These are phyloP conservation scores for Aspergillus sp. DNA, from an alignment of 2,329 filamentous ascomycete species.

Conservation along the genomic window DNA sequence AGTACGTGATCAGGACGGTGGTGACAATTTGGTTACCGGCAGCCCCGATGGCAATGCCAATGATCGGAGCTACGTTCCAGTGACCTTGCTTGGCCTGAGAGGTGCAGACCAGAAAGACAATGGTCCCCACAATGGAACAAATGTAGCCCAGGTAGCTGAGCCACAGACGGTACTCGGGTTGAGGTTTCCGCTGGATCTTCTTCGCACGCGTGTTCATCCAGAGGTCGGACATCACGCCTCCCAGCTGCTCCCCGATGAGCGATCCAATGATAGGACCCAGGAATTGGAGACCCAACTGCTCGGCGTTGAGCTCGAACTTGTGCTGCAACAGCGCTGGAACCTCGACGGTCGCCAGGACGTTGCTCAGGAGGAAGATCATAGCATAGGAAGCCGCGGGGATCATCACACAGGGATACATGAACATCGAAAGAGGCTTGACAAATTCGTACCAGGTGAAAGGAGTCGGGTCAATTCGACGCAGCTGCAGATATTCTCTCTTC, in stretches of 20 bases:
- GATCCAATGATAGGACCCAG: slow-evolving; percentile 58
- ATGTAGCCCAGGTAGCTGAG: slow-evolving; percentile 55
- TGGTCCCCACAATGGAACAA: slow-evolving; percentile 52
- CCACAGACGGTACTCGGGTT: slow-evolving; percentile 58
- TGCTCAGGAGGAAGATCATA: slow-evolving; percentile 57
- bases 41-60: slow-evolving; percentile 54
- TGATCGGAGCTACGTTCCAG: slow-evolving; percentile 57
- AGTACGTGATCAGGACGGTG: slow-evolving; percentile 60
- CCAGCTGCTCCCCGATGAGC: slow-evolving; percentile 59
- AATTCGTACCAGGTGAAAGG: slow-evolving; percentile 52
- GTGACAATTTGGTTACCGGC: slow-evolving; percentile 63
- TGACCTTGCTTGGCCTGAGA: slow-evolving; percentile 43
- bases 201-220: slow-evolving; percentile 52
- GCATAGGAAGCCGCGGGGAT: slow-evolving; percentile 56
- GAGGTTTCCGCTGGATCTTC: slow-evolving; percentile 35
- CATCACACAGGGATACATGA: slow-evolving; percentile 46
- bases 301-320: slow-evolving; percentile 56
- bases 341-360: slow-evolving; percentile 57
- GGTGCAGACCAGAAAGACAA: slow-evolving; percentile 57
- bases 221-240: slow-evolving; percentile 54
- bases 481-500: slow-evolving; percentile 45
- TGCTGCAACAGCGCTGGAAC: slow-evolving; percentile 57
- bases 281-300: slow-evolving; percentile 61
- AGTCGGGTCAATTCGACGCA: slow-evolving; percentile 52
- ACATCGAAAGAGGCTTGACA: slow-evolving; percentile 50